Base-by-base conservation (phyloP, 179 eudicot genomes). In the Vitellaria paradoxa region DNA sequence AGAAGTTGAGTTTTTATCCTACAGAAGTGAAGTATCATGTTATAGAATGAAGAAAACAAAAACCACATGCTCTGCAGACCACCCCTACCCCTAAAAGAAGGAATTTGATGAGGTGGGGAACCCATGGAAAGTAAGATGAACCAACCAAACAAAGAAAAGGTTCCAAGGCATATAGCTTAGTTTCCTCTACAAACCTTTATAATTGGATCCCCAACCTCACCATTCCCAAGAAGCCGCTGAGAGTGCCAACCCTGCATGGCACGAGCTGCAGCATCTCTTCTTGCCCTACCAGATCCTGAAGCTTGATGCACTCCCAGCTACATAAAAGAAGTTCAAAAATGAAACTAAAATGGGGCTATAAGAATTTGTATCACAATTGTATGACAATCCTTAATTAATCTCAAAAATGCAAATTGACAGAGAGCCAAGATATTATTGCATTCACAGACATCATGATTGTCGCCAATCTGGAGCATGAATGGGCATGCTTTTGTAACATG, bases 201-300 rank as follows among this genome's bases (percentile, higher is more conserved):
- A 73, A 85, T 84, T 67, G 91, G 87, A 62, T 87, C 89, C 73
- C 90, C 91, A 85, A 90, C 91, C 78, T 90, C 93, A 70, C 93
- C 91, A 84, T 88, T 90, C 66, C 93, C 86, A 75, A 84, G 86
- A 84, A 83, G 86, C 72, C 89, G 91, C 72, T 87, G 89, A 74
- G 90, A 86, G 77, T 87, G 89, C 91, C 93, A 88, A 76, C 93
- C 91, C 82, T 90, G 93, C 93, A 85, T 90, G 50, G 93, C 93
- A 78, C 91, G 91, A 85, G 93, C 87, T 23, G 90, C 93, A 75
- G 91, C 89, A 82, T 88, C 90, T 69, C 90, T 80, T 76, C 91
- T 85, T 72, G 89, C 90, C 84, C 91, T 90, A 47, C 93, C 93
- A 55, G 91, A 79, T 71, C 90, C 91, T 77, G 83, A 68, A 46